A percentile compares a stretch with the other conserved stretches of the same genome.
Conservation (phyloP, 2,329 filamentous ascomycete species). For the Diaporthe australafricana region DNA sequence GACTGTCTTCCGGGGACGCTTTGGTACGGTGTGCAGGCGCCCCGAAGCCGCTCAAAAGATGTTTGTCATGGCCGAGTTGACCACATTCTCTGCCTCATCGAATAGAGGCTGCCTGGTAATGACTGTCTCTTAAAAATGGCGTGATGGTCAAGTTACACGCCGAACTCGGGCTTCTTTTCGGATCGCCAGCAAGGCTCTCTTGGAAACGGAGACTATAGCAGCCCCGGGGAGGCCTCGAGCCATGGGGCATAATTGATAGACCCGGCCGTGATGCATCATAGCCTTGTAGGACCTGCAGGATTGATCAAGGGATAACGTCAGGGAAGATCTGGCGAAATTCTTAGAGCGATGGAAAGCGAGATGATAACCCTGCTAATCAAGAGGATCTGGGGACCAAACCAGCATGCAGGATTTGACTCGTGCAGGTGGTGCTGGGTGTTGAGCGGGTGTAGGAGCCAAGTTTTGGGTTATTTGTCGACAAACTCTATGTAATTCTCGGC, state of each 20-base stretch:
- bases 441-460: conserved; percentile 15
- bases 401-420: neutral
- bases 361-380: conserved; percentile 6
- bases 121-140: neutral
- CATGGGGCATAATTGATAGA: neutral
- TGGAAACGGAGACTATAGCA: neutral
- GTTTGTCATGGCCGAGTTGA: neutral
- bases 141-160: neutral
- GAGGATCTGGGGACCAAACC: neutral
- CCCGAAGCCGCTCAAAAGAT: neutral
- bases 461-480: conserved; percentile 2
- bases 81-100: neutral
- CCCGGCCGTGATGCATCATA: neutral
- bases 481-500: conserved; percentile 11
- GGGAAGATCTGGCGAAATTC: neutral
- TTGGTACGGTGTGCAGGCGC: too few relatives aligned
- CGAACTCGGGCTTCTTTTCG: neutral
- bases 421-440: neutral
- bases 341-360: conserved; percentile 21
- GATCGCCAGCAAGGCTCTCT: neutral
- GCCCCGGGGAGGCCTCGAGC: neutral
- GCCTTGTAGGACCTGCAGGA: neutral
- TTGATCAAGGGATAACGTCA: neutral
- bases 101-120: too few relatives aligned
- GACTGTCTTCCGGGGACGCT: neutral